Evolutionary conservation across 139 green algal species (phyloP).

Genomic region (Picochlorum sp.): DNA sequence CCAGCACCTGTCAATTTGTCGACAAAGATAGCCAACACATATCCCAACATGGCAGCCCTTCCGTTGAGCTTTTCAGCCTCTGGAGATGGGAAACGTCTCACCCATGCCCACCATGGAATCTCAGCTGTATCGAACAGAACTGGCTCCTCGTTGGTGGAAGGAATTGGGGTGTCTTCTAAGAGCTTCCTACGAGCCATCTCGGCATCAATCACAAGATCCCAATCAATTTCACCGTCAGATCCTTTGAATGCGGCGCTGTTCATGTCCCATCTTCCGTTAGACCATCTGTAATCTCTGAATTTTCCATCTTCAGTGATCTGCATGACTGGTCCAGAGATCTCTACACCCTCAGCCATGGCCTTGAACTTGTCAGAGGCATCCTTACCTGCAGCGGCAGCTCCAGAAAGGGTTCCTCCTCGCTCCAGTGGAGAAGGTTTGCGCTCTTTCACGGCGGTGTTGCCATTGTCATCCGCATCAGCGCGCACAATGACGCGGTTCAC

Average conservation of each 20-base stretch:
- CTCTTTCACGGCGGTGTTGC: slow-evolving; percentile 26
- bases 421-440: slow-evolving; percentile 53
- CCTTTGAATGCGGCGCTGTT: slow-evolving; percentile 11
- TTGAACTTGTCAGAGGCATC: slow-evolving; percentile 47
- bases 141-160: slow-evolving; percentile 75
- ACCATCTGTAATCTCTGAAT: slow-evolving; percentile 81
- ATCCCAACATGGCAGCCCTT: slow-evolving; percentile 87
- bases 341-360: slow-evolving; percentile 22
- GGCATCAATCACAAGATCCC: slow-evolving; percentile 77
- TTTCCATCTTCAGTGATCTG: slow-evolving; percentile 51
- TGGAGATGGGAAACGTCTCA: slow-evolving; percentile 87
- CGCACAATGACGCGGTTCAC: slow-evolving; percentile 1
- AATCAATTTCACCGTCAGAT: slow-evolving; percentile 47
- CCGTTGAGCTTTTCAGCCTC: slow-evolving; percentile 95
- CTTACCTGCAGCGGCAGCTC: slow-evolving; percentile 58
- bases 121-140: slow-evolving; percentile 86
- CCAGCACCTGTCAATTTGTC: slow-evolving; percentile 70
- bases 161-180: slow-evolving; percentile 72
- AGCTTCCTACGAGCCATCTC: slow-evolving; percentile 82
- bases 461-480: slow-evolving; percentile 14
- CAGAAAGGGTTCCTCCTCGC: slow-evolving; percentile 60
- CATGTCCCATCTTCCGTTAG: slow-evolving; percentile 63
- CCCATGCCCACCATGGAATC: slow-evolving; percentile 93
- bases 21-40: slow-evolving; percentile 69
- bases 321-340: slow-evolving; percentile 7